These are phyloP conservation scores for Neurospora africana DNA, from an alignment of 495 filamentous ascomycete genomes.

Conservation along the genomic window DNA sequence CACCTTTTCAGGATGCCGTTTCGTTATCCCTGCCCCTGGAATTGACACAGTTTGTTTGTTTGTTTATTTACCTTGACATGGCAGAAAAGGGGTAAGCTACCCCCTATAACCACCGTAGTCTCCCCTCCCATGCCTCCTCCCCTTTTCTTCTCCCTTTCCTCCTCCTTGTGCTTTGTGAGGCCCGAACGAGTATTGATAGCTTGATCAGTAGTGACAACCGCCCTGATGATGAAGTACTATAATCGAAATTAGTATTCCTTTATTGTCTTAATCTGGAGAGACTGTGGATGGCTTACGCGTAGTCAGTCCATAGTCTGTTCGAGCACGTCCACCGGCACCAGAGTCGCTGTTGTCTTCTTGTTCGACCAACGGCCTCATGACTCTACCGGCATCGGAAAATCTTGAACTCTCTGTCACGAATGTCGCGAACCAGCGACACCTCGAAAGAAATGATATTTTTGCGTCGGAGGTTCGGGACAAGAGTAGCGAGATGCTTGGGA, in stretches of 20 bases:
- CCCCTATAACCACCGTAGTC: too few species aligned
- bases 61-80: not conserved
- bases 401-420: slow-evolving; percentile 94
- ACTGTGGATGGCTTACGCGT: too few species aligned
- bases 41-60: not conserved
- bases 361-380: slow-evolving; percentile 76
- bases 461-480: slow-evolving; percentile 67
- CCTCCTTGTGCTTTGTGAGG: too few species aligned
- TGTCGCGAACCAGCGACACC: slow-evolving; percentile 87
- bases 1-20: not conserved
- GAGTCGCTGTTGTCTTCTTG: slow-evolving; percentile 56
- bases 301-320: too few species aligned
- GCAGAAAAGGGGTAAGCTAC: not conserved
- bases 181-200: too few species aligned
- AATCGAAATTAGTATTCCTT: too few species aligned
- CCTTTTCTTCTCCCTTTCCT: too few species aligned
- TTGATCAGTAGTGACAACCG: too few species aligned
- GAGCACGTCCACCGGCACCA: too few species aligned
- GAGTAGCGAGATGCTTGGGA: slow-evolving; percentile 64
- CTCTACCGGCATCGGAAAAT: slow-evolving; percentile 96
- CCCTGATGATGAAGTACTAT: too few species aligned
- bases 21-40: not conserved
- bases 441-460: slow-evolving; percentile 71
- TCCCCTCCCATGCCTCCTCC: too few species aligned
- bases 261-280: too few species aligned